A percentile compares a stretch with the other conserved stretches of the same genome.
phyloP scores from a whole-genome alignment of 2,329 filamentous ascomycete genomes.

The Colletotrichum aenigma region DNA sequence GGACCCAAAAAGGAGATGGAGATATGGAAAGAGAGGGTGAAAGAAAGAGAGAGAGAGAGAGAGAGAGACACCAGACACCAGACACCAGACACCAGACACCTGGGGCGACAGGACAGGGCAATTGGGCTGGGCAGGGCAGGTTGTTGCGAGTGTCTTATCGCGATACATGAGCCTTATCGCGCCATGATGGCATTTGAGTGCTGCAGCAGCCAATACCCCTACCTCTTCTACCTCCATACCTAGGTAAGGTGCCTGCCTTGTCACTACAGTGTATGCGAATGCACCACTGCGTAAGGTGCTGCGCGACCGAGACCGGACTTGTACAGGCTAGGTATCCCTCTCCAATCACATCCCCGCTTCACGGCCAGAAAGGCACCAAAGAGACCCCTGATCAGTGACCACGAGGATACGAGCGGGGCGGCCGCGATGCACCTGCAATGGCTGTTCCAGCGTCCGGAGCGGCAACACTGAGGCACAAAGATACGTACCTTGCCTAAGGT shows the following conservation, averaged over 20 bases:
- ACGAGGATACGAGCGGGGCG: slow-evolving; percentile 18
- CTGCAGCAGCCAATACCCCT: slow-evolving; percentile 13
- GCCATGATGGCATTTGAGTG: slow-evolving; percentile 20
- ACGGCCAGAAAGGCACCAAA: neutral
- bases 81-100: neutral
- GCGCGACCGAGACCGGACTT: slow-evolving; percentile 16
- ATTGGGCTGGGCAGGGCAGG: neutral
- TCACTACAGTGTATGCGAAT: neutral
- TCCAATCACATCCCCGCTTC: neutral
- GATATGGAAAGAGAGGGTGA: neutral
- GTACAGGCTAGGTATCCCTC: slow-evolving; percentile 18
- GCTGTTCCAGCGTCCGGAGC: slow-evolving; percentile 14
- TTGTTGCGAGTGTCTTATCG: slow-evolving; percentile 9
- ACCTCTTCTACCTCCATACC: neutral
- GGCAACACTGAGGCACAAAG: neutral
- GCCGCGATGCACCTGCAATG: slow-evolving; percentile 23
- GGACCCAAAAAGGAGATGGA: neutral
- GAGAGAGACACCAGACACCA: neutral
- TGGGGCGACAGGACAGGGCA: neutral
- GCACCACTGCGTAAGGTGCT: neutral
- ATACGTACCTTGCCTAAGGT: neutral
- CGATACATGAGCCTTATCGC: slow-evolving; percentile 22
- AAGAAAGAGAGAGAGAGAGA: neutral
- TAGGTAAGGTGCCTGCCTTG: neutral
- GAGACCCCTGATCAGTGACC: slow-evolving; percentile 15